Base-by-base conservation (phyloP, 192 early-diverging fungal species). In the Coemansia sp. region DNA sequence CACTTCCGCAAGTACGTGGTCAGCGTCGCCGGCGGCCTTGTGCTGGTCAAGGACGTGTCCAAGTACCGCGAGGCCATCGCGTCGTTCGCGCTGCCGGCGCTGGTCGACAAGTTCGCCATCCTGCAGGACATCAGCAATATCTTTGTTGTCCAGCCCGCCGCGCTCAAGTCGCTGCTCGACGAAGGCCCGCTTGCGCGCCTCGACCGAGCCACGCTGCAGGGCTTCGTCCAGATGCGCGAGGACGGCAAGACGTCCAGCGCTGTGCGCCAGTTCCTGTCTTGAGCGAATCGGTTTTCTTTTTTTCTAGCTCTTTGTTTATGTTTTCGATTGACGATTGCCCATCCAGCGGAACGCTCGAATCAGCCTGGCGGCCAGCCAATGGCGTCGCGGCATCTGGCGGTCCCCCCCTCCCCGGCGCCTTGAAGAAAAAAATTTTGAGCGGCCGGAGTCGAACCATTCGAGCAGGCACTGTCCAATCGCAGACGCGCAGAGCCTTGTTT, bases 51-150 rank as follows among this genome's bases (percentile, higher is more conserved):
- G 89, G 97, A 99, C 71, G 89, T 99, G 56, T 88, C 94, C 5
- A 92, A 88, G 67, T 99, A 99, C 78, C 96, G 93, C 73, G 92
- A 98, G 79, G 75, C 87, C 0, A 87, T 99, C 40, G 73, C 83
- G 50, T 66, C 73, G 11, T 98, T 95, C 82, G 88, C 87, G 40
- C 84, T 93, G 18, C 78, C 90, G 3, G 66, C 72, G 28, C 72
- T 99, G 12, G 86, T 88, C 62, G 93, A 95, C 57, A 88, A 92
- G 31, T 97, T 97, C 70, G 89, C 92, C 61, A 87, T 96, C 77
- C 72, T 99, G 5, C 91, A 92, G 50, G 92, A 99, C 64, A 77
- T 99, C 14, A 93, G 92, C 61, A 98, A 94, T 63, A 86, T 99
- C 2, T 99, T 94, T 68, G 74, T 97, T 30, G 94, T 95, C 20